A percentile compares a stretch with the other conserved stretches of the same genome.
Conservation (phyloP, 345 rosid species). For the Salix brachista region DNA sequence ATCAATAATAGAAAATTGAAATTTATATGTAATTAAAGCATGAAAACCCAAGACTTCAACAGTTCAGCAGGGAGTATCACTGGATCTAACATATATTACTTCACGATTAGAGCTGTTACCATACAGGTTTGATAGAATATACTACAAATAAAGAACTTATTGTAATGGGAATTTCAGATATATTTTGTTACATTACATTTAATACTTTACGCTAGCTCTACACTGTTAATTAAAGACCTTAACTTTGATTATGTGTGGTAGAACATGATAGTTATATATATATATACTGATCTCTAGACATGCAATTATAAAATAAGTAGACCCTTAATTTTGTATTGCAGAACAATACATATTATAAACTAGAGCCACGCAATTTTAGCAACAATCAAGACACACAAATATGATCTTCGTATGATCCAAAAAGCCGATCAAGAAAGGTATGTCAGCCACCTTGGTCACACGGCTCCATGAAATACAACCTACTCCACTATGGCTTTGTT, state of each 20-base stretch:
- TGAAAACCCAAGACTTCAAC: background rate
- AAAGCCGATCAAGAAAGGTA: background rate
- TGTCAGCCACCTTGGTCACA: constrained; percentile 4
- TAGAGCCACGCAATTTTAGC: background rate
- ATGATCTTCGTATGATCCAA: too few species aligned
- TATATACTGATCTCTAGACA: background rate
- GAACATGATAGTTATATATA: background rate
- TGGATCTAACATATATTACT: background rate
- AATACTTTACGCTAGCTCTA: too few species aligned
- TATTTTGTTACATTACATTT: too few species aligned
- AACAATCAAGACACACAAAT: too few species aligned
- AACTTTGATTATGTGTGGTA: background rate
- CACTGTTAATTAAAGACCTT: too few species aligned
- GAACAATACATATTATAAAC: too few species aligned
- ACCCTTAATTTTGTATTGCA: background rate
- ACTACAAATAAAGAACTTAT: background rate
- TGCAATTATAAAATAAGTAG: background rate
- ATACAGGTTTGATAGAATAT: background rate
- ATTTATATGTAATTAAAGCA: background rate
- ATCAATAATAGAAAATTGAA: background rate
- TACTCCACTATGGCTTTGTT: background rate
- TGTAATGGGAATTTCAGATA: background rate
- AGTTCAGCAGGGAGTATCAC: background rate
- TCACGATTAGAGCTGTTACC: background rate
- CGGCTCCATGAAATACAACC: background rate